Evolutionary conservation across 2,329 filamentous ascomycete genomes (phyloP), one percentile per base, ranked within the genome.

Genomic region (Nemania diffusa): DNA sequence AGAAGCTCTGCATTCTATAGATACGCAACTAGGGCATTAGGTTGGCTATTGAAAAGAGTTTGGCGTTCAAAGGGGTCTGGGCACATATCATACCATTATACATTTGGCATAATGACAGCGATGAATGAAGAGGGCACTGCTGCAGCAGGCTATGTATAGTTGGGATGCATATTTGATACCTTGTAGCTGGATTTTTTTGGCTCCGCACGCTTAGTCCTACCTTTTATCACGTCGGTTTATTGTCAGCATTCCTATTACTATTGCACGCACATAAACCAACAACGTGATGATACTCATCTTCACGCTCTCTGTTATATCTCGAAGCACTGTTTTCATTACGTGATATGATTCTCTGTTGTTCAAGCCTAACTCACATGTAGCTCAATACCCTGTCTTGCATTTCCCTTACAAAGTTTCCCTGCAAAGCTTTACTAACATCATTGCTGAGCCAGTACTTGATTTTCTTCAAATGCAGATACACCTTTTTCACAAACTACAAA

Each of bases 91-190:
- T 59, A 53, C 37, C n/a, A 11, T 67, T 32, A 40, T 59, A 48
- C 57, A 58, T 17, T 56, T 67, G 29, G 48, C 50, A 60, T 59
- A 42, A 64, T 59, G 64, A 67, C 42, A 32, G 57, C 6, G 42
- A 69, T 57, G 67, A 64, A 64, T 51, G 55, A 65, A 48, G 50
- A 59, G 46, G 29, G 66, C 59, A 57, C 64, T 69, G 64, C 64
- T 59, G 48, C 37, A 40, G 52, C 53, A 42, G 57, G 40, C 60
- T 48, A 64, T 69, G 67, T 64, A 69, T 48, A 64, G 29, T 55
- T 58, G 53, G 46, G 48, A 34, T 63, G 59, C 57, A 67, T 67
- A 61, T 42, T 53, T 34, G 48, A 66, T 66, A 65, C 55, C 63
- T 66, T 59, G 46, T 34, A 68, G 53, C 37, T 22, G 44, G 50